Base-by-base conservation (phyloP, 2,329 filamentous ascomycete genomes). In the Trichoderma gracile region DNA sequence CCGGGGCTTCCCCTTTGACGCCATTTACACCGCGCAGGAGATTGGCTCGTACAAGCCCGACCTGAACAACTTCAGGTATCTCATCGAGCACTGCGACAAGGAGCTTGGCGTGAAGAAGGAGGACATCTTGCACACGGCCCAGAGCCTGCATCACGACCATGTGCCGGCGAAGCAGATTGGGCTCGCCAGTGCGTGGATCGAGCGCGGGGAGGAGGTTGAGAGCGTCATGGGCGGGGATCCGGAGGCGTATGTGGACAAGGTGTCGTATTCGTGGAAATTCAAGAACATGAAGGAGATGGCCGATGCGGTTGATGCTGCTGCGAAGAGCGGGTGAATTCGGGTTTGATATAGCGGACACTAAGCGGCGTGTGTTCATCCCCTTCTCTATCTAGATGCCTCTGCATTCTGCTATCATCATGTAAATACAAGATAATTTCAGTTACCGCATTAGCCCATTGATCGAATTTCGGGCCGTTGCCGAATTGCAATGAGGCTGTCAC, bases 11-110 rank as follows among this genome's bases (percentile, higher is more conserved):
- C 55, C 53, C 9, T 81, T 92, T 70, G 88, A 90, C 69, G 81
- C 82, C 14, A 78, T 90, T 25, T 86, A 89, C 74, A 91, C 89
- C 2, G 90, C 90, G 1, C 80, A 92, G 75, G 84, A 89, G 50
- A 85, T 92, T 60, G 89, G 90, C 1, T 81, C 79, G 7, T 93
- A 92, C 74, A 93, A 93, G 78, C 90, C 90, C 0, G 77, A 84
- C 66, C 72, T 76, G 43, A 73, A 73, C 30, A 92, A 91, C 70
- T 93, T 93, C 68, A 79, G 84, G 63, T 89, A 89, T 71, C 77
- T 92, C 75, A 77, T 91, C 15, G 72, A 74, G 15, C 78, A 82
- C 40, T 81, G 84, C 19, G 67, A 82, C 70, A 69, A 74, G 3
- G 81, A 85, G 6, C 82, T 89, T 58, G 86, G 83, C 0, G 73